Evolutionary conservation across 768 basidiomycete genomes (phyloP).

Genomic region (Auriscalpium vulgare): DNA sequence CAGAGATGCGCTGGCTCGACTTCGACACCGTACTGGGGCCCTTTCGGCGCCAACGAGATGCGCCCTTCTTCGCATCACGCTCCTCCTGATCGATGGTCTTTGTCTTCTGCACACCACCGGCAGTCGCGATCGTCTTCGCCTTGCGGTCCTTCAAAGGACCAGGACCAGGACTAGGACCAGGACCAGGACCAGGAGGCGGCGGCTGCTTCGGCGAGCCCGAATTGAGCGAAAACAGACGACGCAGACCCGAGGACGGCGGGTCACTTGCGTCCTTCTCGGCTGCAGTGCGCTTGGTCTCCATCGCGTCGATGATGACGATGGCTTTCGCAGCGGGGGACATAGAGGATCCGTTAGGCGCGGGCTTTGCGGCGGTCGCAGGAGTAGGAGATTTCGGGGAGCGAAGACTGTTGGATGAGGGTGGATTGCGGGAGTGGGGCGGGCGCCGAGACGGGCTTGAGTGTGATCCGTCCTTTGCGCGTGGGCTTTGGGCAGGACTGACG

Average conservation of each 20-base stretch:
- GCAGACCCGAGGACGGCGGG: slow-evolving; percentile 15
- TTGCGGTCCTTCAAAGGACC: slow-evolving; percentile 1
- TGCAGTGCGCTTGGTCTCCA: slow-evolving; percentile 37
- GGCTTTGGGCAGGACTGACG: neutral
- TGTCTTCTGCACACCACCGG: slow-evolving; percentile 1
- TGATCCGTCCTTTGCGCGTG: neutral
- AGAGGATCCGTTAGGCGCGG: slow-evolving; percentile 12
- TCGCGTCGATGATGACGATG: slow-evolving; percentile 51
- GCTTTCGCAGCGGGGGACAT: slow-evolving; percentile 51
- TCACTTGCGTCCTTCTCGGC: slow-evolving; percentile 15
- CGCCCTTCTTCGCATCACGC: slow-evolving; percentile 1
- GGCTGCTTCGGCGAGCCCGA: neutral
- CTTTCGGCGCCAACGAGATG: slow-evolving; percentile 6
- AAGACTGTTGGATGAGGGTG: neutral
- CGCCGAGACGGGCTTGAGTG: neutral
- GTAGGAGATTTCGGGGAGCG: slow-evolving; percentile 7
- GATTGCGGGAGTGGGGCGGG: slow-evolving; percentile 1
- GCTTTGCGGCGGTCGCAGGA: neutral
- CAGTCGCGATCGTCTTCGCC: neutral
- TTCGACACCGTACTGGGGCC: slow-evolving; percentile 6
- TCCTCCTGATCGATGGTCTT: slow-evolving; percentile 10
- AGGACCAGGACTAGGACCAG: no score
- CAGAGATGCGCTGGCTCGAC: slow-evolving; percentile 7
- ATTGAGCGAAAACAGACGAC: slow-evolving; percentile 17
- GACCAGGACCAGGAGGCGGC: neutral